Conservation (phyloP, 208 protist species). For the Herpetomonas samuelpessoai region DNA sequence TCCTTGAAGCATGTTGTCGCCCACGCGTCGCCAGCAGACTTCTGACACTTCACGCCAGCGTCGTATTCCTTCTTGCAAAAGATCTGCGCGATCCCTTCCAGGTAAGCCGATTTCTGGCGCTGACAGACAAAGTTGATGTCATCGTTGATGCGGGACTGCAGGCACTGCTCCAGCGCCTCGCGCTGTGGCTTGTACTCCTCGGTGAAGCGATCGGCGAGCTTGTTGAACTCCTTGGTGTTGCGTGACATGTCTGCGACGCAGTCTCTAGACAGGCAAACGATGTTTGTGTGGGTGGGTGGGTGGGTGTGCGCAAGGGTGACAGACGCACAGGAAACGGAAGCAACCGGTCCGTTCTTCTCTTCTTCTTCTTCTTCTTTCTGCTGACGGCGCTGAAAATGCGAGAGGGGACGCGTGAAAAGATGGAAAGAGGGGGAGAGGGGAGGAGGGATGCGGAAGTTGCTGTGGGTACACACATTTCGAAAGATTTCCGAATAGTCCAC, state of each 20-base stretch:
- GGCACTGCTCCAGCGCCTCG: constrained; percentile 55
- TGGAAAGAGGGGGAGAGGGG: constrained; percentile 1
- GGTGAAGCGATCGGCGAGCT: constrained; percentile 57
- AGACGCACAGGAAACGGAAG: no score
- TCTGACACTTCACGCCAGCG: constrained; percentile 67
- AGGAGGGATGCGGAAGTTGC: constrained; percentile 2
- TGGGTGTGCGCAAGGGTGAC: no score
- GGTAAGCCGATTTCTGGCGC: constrained; percentile 67
- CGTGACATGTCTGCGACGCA: constrained; percentile 42
- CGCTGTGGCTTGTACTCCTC: constrained; percentile 56
- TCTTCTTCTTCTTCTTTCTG: no score
- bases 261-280: background rate
- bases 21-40: constrained; percentile 60
- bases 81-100: constrained; percentile 63
- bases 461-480: no score
- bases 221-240: constrained; percentile 85
- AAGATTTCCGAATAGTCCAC: no score
- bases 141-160: constrained; percentile 77
- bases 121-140: constrained; percentile 89
- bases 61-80: constrained; percentile 84
- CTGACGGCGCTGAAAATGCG: background rate
- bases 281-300: constrained; percentile 1
- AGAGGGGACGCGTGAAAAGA: background rate
- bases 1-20: constrained; percentile 85
- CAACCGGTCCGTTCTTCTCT: no score